Conservation (phyloP, 768 basidiomycete species). For the Collybiopsis confluens region DNA sequence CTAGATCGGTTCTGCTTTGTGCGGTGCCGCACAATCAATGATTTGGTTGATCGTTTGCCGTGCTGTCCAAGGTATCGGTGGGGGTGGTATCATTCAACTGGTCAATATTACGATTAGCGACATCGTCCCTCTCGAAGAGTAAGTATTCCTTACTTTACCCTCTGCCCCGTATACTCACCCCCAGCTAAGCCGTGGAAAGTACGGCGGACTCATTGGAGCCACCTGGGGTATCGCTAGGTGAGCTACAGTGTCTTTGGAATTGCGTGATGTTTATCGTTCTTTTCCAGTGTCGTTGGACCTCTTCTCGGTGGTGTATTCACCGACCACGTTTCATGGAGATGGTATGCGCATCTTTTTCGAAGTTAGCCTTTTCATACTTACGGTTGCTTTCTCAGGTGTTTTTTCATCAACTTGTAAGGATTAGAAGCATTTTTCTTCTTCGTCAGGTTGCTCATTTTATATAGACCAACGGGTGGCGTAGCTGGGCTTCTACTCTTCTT, state of each 20-base stretch:
- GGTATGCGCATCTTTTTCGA: slow-evolving; percentile 27
- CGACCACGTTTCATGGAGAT: slow-evolving; percentile 76
- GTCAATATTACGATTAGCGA: slow-evolving; percentile 77
- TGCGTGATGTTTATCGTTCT: neutral
- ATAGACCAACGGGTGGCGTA: slow-evolving; percentile 69
- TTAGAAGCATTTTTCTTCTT: neutral
- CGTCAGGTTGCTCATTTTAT: neutral
- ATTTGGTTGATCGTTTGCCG: slow-evolving; percentile 72
- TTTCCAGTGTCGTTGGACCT: slow-evolving; percentile 39
- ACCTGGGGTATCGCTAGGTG: slow-evolving; percentile 71
- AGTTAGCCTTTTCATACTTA: neutral
- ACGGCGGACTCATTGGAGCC: slow-evolving; percentile 69
- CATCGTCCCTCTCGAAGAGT: slow-evolving; percentile 76
- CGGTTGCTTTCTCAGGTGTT: neutral
- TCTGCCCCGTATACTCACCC: neutral
- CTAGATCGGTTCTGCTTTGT: slow-evolving; percentile 67
- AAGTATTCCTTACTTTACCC: neutral
- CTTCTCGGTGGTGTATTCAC: slow-evolving; percentile 81
- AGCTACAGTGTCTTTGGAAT: neutral
- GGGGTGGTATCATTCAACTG: slow-evolving; percentile 74
- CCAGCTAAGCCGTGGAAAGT: slow-evolving; percentile 56
- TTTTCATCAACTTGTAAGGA: slow-evolving; percentile 54
- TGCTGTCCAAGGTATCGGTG: slow-evolving; percentile 81
- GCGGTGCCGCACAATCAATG: slow-evolving; percentile 78
- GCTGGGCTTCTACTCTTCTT: slow-evolving; percentile 58